A percentile compares a stretch with the other conserved stretches of the same genome.
Evolutionary conservation across 768 basidiomycete species (phyloP).

Genomic region (Chalciporus sphaerocephalus): DNA sequence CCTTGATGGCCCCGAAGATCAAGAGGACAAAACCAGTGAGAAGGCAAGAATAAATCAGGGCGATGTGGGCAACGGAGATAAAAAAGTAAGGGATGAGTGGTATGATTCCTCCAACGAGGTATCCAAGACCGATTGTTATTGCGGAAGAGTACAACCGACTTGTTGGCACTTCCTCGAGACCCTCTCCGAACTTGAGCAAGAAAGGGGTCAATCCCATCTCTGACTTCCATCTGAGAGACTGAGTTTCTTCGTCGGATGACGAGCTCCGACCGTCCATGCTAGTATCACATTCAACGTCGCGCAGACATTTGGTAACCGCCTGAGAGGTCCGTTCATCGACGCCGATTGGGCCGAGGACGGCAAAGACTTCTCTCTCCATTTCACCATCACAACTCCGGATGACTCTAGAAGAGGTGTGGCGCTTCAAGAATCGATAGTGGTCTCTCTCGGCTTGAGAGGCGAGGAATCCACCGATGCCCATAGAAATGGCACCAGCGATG

Average conservation of each 20-base stretch:
- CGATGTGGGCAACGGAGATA: conserved; percentile 61
- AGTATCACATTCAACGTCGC: conserved; percentile 56
- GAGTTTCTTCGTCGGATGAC: conserved; percentile 50
- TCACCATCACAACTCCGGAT: conserved; percentile 86
- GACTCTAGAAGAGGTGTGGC: conserved; percentile 78
- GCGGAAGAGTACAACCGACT: conserved; percentile 85
- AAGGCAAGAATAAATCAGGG: conserved; percentile 69
- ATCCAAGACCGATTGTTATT: conserved; percentile 92
- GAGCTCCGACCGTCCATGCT: conserved; percentile 13
- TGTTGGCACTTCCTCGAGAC: conserved; percentile 87
- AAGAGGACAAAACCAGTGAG: conserved; percentile 84
- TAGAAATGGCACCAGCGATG: conserved; percentile 92
- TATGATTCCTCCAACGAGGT: conserved; percentile 89
- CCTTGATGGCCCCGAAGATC: conserved; percentile 87
- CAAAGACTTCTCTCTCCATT: conserved; percentile 92
- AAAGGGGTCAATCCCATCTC: conserved; percentile 90
- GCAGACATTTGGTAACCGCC: conserved; percentile 71
- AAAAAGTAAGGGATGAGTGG: conserved; percentile 94
- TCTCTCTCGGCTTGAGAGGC: conserved; percentile 96
- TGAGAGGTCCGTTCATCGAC: conserved; percentile 79
- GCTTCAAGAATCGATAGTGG: conserved; percentile 79
- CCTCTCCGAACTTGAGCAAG: conserved; percentile 93
- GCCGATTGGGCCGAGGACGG: conserved; percentile 83
- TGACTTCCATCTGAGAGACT: conserved; percentile 59
- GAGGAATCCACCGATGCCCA: conserved; percentile 98